Evolutionary conservation across 495 filamentous ascomycete genomes (phyloP).

Genomic region (Penicillium antarcticum): DNA sequence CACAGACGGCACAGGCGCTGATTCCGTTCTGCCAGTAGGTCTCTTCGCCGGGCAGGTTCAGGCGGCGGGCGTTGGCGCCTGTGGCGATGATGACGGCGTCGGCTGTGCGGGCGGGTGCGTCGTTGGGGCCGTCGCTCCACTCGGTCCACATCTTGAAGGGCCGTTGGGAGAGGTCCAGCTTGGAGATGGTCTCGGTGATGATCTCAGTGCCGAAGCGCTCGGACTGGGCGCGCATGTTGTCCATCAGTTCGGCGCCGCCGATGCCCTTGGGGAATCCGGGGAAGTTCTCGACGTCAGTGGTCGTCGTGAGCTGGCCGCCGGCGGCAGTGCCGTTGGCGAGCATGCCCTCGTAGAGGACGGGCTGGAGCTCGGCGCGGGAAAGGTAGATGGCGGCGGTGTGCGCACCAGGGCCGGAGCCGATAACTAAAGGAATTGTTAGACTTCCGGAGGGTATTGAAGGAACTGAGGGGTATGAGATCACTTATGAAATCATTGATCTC

Average conservation of each 20-base stretch:
- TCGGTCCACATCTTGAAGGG: slow-evolving; percentile 93
- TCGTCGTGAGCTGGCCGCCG: slow-evolving; percentile 95
- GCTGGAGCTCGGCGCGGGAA: slow-evolving; percentile 82
- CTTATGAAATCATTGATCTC: neutral
- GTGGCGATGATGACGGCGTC: slow-evolving; percentile 93
- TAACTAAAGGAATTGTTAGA: slow-evolving; percentile 41
- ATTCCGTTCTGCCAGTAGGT: slow-evolving; percentile 97
- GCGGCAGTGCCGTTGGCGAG: slow-evolving; percentile 95
- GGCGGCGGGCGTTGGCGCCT: slow-evolving; percentile 81
- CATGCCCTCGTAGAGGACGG: slow-evolving; percentile 95
- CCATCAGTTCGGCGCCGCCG: slow-evolving; percentile 85
- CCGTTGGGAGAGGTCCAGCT: slow-evolving; percentile 76
- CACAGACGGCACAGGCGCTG: slow-evolving; percentile 94
- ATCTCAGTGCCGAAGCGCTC: slow-evolving; percentile 89
- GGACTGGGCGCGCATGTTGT: slow-evolving; percentile 88
- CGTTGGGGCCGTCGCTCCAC: slow-evolving; percentile 67
- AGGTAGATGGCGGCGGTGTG: slow-evolving; percentile 97
- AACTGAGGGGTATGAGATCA: neutral
- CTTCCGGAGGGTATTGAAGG: neutral
- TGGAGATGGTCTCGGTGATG: slow-evolving; percentile 85
- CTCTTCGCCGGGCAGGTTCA: slow-evolving; percentile 84
- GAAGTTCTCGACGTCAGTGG: slow-evolving; percentile 97
- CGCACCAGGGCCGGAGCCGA: slow-evolving; percentile 93
- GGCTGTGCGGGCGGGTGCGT: slow-evolving; percentile 70
- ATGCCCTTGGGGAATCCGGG: slow-evolving; percentile 90